Conservation (phyloP, 768 basidiomycete species). For the Trametes gibbosa region DNA sequence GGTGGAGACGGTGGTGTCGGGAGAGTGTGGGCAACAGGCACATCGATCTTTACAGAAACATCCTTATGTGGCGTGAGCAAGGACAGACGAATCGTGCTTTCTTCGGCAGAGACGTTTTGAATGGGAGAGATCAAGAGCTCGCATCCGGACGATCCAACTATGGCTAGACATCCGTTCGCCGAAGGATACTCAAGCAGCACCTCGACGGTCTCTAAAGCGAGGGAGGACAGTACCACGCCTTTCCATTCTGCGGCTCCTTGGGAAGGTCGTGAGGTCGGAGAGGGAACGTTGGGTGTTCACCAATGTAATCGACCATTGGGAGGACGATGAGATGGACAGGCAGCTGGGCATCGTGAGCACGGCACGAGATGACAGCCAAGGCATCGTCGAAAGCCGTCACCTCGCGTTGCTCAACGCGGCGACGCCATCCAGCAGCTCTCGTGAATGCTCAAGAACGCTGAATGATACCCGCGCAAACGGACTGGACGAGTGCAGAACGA, state of each 20-base stretch:
- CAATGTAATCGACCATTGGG: constrained; percentile 8
- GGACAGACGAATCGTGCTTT: constrained; percentile 2
- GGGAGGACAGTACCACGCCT: background rate
- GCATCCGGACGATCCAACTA: constrained; percentile 4
- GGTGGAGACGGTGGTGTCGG: constrained; percentile 27
- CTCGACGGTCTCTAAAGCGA: background rate
- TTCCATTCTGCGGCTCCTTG: constrained; percentile 1
- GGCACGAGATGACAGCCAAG: constrained; percentile 1
- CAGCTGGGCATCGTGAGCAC: background rate
- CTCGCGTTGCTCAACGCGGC: background rate
- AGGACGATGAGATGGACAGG: constrained; percentile 9
- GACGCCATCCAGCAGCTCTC: background rate
- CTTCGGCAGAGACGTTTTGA: constrained; percentile 2
- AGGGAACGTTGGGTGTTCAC: constrained; percentile 1
- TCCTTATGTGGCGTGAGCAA: constrained; percentile 15
- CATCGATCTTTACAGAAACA: background rate
- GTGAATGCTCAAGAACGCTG: constrained; percentile 9
- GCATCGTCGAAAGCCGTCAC: background rate
- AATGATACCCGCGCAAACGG: constrained; percentile 1
- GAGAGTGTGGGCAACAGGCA: constrained; percentile 6
- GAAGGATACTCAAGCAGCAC: background rate
- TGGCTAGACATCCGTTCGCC: background rate
- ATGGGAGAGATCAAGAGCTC: constrained; percentile 17
- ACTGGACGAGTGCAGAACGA: constrained; percentile 4
- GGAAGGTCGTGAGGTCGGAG: background rate